Evolutionary conservation across 1,284 basidiomycete species (phyloP), one percentile per base, ranked within the genome.

Genomic region (Microbotryum lychnidis-dioicae): DNA sequence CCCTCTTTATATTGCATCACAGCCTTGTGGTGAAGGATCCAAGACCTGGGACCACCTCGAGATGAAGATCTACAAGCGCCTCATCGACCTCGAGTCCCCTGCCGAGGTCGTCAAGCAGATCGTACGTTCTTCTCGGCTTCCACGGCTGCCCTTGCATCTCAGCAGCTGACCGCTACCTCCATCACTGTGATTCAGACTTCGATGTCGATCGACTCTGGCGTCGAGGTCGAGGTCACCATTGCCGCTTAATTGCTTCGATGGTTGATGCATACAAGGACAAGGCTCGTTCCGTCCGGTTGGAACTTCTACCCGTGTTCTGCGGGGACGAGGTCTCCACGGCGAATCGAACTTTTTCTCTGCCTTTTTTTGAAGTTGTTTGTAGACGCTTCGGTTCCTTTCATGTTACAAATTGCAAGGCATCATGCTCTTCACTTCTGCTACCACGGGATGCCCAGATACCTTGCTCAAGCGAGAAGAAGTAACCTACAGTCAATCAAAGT

Each of bases 21-120:
- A 93, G 89, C 89, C 93, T 80, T 96, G 96, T 78, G 96, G 96
- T 93, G 96, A 98, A 81, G 96, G 96, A 84, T 94, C 76, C 75
- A 98, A 99, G 87, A 99, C 96, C 76, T 99, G 96, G 96, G 96
- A 98, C 80, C 87, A 90, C 75, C 98, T 93, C 80, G 94, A 99
- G 82, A 86, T 99, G 81, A 92, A 93, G 82, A 84, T 99, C 72
- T 94, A 99, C 87, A 99, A 99, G 83, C 90, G 96, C 75, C 84
- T 98, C 78, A 98, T 99, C 76, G 96, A 99, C 83, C 82, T 99
- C 70, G 91, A 94, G 82, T 93, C 93, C 64, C 94, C 94, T 67
- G 91, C 89, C 76, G 96, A 98, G 82, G 90, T 97, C 73, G 96
- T 99, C 80, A 98, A 98, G 85, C 94, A 98, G 82, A 99, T 99